Evolutionary conservation across 2,329 filamentous ascomycete genomes (phyloP), one percentile per base, ranked within the genome.

Genomic region (Atkinsonella hypoxylon): DNA sequence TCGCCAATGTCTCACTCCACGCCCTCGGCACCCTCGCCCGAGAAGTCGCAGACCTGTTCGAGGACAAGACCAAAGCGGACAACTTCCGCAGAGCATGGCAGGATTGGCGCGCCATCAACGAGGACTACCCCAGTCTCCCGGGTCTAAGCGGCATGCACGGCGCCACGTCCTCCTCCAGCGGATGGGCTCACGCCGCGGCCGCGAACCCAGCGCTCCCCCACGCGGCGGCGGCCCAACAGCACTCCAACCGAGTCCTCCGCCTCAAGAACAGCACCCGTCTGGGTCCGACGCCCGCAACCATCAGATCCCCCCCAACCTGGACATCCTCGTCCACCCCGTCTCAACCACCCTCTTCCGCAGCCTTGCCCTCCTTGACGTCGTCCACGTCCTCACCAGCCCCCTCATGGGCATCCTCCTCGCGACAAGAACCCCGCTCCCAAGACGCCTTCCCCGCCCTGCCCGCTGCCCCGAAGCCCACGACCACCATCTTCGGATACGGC

Each of bases 71-170:
- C 17, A 95, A 95, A 63, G 81, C 81, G 1, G 82, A 85, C 48
- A 75, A 73, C 0, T 71, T 98, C 3, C 78, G 89, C 26, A 85
- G 85, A 59, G 88, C 90, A 1, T 96, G 91, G 89, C 88, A 89
- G 58, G 87, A 95, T 67, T 96, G 91, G 88, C 87, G 88, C 45
- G 89, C 89, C 38, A 93, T 95, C 68, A 94, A 95, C 57, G 90
- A 96, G 67, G 90, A 96, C 64, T 97, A 96, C 58, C 91, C 91
- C 0, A 88, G 87, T 1, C 73, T 97, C 1, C 90, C 91, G 1
- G 85, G 85, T 0, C 77, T 87, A 0, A 78, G 79, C 50, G 84
- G 85, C 47, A 79, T 84, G 67, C 76, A 82, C 38, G 82, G 83
- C 26, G 75, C 72, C 4, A 77, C 77, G 0, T 77, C 76, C 0